A percentile compares a stretch with the other conserved stretches of the same genome.
Evolutionary conservation across 352 stramenopile genomes (phyloP).

Genomic region (Pseudoperonospora humuli): DNA sequence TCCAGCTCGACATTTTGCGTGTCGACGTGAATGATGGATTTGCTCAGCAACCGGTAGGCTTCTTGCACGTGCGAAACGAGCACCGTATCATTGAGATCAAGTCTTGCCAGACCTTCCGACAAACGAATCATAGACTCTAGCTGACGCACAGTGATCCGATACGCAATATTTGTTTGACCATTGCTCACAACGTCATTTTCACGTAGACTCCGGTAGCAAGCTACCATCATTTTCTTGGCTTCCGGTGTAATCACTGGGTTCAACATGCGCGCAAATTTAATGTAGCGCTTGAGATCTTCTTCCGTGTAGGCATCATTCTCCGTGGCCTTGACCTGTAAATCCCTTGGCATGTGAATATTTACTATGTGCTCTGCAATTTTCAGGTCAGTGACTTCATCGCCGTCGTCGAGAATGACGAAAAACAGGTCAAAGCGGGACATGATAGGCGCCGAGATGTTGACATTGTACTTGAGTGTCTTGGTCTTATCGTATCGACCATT

Average conservation of each 20-base stretch:
- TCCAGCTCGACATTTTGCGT: constrained; percentile 94
- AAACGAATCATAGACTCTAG: constrained; percentile 98
- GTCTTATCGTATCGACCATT: constrained; percentile 91
- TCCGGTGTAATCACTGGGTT: constrained; percentile 53
- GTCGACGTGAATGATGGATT: constrained; percentile 99
- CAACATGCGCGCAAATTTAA: constrained; percentile 80
- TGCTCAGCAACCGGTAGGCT: constrained; percentile 95
- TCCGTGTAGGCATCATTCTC: constrained; percentile 45
- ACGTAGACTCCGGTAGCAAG: constrained; percentile 96
- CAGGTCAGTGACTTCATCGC: constrained; percentile 90
- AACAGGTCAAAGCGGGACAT: constrained; percentile 99
- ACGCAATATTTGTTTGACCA: constrained; percentile 92
- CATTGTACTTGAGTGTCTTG: constrained; percentile 86
- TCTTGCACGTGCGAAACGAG: constrained; percentile 90
- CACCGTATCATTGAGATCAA: constrained; percentile 93
- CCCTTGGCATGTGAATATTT: constrained; percentile 86
- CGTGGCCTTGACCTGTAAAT: constrained; percentile 29
- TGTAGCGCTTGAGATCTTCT: constrained; percentile 93
- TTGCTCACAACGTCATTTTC: constrained; percentile 92
- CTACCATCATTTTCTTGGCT: constrained; percentile 90
- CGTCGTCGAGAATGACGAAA: constrained; percentile 98
- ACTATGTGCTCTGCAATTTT: constrained; percentile 97
- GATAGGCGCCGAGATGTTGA: constrained; percentile 93
- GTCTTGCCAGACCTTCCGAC: constrained; percentile 91
- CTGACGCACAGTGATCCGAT: constrained; percentile 98